These are phyloP conservation scores for Tylopilus sp. DNA, from an alignment of 768 basidiomycete species.

Conservation along the genomic window DNA sequence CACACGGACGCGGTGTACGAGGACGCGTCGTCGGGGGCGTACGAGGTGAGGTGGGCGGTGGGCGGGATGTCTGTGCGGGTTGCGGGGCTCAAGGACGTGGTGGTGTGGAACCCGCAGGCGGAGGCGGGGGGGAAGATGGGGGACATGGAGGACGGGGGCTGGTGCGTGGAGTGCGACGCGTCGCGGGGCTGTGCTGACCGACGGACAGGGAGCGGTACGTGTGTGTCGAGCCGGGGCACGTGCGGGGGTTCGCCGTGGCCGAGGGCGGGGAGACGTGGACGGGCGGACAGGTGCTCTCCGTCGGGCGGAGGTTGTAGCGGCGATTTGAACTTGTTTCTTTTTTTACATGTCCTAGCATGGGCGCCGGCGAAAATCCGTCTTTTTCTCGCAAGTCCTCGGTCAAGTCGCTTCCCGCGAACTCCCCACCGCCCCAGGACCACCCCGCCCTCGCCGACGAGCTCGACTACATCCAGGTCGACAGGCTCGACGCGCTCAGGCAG, in stretches of 20 bases:
- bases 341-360: too few species aligned
- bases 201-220: constrained; percentile 69
- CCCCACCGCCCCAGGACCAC: not conserved
- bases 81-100: constrained; percentile 68
- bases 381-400: constrained; percentile 23
- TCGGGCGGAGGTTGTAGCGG: not conserved
- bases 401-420: constrained; percentile 10
- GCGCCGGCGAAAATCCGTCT: constrained; percentile 42
- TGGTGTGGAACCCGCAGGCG: constrained; percentile 92
- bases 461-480: constrained; percentile 62
- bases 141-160: constrained; percentile 90
- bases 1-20: constrained; percentile 82
- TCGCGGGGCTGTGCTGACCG: not conserved
- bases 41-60: constrained; percentile 57
- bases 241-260: constrained; percentile 65
- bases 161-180: too few species aligned
- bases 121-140: constrained; percentile 66
- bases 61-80: constrained; percentile 54
- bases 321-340: too few species aligned
- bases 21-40: constrained; percentile 50
- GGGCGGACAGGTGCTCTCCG: constrained; percentile 62
- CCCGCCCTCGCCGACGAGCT: constrained; percentile 60
- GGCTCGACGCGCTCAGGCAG: constrained; percentile 35
- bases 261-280: constrained; percentile 68
- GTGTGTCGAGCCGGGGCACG: constrained; percentile 90